Conservation (phyloP, 1,284 basidiomycete genomes). For the Puccinia coronata region DNA sequence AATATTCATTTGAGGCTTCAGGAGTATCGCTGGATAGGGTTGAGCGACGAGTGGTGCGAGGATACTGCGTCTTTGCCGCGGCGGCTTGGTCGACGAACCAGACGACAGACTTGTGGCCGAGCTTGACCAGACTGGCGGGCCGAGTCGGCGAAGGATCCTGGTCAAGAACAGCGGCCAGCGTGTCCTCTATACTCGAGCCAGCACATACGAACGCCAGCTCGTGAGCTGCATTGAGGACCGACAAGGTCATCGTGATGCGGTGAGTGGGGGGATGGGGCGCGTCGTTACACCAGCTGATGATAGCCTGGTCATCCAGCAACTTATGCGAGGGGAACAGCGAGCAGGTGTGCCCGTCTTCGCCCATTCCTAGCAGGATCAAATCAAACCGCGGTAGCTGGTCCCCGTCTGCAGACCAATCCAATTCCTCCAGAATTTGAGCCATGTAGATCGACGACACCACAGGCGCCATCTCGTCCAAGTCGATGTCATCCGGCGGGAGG, state of each 20-base stretch:
- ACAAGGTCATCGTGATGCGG: constrained; percentile 58
- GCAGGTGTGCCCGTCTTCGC: constrained; percentile 59
- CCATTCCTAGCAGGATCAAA: constrained; percentile 59
- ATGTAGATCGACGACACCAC: constrained; percentile 91
- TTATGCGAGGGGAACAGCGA: constrained; percentile 59
- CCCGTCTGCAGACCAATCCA: constrained; percentile 51
- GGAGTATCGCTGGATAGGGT: not conserved
- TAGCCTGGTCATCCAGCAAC: constrained; percentile 57
- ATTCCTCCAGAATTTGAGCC: constrained; percentile 74
- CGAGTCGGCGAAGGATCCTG: constrained; percentile 63
- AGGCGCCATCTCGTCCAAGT: constrained; percentile 78
- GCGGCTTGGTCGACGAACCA: constrained; percentile 43
- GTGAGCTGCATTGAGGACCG: constrained; percentile 56
- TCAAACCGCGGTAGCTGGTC: constrained; percentile 58
- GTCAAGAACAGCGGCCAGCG: constrained; percentile 69
- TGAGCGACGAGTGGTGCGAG: not conserved
- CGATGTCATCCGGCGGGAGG: constrained; percentile 64
- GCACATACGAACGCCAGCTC: constrained; percentile 57
- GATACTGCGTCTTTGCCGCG: constrained; percentile 2
- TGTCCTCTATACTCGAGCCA: constrained; percentile 58
- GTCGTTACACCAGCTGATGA: constrained; percentile 59
- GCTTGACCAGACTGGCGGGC: constrained; percentile 42
- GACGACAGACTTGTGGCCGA: not conserved
- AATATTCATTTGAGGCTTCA: not conserved
- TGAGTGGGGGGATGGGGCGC: constrained; percentile 58